These are phyloP conservation scores for Balakata baccata DNA, from an alignment of 345 rosid species.

Conservation along the genomic window DNA sequence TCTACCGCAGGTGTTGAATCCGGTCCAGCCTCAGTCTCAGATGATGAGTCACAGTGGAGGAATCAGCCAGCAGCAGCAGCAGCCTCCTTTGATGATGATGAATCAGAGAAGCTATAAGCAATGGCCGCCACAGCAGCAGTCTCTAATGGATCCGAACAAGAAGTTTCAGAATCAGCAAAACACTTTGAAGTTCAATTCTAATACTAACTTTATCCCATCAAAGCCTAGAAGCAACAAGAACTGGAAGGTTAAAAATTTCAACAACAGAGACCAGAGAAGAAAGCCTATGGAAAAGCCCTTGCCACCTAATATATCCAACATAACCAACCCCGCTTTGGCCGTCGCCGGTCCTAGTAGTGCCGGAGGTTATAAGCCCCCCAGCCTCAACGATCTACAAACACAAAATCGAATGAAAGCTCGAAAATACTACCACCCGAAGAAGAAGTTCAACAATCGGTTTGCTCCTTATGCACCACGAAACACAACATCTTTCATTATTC, in stretches of 20 bases:
- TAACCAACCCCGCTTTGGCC: conserved; percentile 23
- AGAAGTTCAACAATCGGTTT: conserved; percentile 54
- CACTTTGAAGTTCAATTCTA: conserved; percentile 21
- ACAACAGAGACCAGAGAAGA: conserved; percentile 41
- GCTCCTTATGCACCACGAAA: conserved; percentile 96
- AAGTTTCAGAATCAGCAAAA: conserved; percentile 32
- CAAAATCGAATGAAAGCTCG: conserved; percentile 71
- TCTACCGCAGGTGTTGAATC: conserved; percentile 18
- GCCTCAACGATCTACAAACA: conserved; percentile 72
- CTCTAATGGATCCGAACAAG: conserved; percentile 26
- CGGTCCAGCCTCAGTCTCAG: conserved; percentile 33
- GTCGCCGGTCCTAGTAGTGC: conserved; percentile 21
- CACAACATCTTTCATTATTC: conserved; percentile 76
- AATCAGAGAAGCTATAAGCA: conserved; percentile 45
- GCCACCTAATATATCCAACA: conserved; percentile 24
- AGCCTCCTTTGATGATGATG: conserved; percentile 50
- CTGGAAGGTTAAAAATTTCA: conserved; percentile 81
- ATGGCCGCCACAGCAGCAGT: conserved; percentile 25
- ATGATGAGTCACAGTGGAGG: conserved; percentile 23
- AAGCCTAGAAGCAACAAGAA: conserved; percentile 27
- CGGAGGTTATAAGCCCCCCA: conserved; percentile 75
- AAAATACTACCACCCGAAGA: conserved; percentile 68
- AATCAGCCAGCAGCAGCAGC: conserved; percentile 33
- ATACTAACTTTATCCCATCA: conserved; percentile 20
- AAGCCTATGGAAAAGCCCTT: conserved; percentile 30